A percentile compares a stretch with the other conserved stretches of the same genome.
Evolutionary conservation across 2,329 filamentous ascomycete genomes (phyloP).

Genomic region (Dendrostoma leiphaemia): DNA sequence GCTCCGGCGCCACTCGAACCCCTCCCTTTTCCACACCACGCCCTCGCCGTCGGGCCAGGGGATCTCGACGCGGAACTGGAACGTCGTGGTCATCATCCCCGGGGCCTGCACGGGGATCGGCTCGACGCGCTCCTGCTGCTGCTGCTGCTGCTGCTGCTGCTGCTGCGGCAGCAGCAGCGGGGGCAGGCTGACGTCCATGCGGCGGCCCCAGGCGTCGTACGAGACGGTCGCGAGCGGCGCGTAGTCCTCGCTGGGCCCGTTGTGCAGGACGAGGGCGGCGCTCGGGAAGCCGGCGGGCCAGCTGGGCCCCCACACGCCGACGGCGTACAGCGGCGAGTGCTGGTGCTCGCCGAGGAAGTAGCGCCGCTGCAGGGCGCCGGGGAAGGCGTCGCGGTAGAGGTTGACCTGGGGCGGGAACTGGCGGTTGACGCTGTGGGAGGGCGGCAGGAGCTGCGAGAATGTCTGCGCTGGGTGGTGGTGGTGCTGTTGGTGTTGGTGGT

Average conservation of each 20-base stretch:
- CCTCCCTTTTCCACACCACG: constrained; percentile 26
- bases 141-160: no score
- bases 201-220: constrained; percentile 12
- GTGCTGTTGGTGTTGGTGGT: neutral
- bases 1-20: constrained; percentile 43
- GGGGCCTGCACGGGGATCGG: constrained; percentile 18
- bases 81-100: neutral
- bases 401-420: constrained; percentile 33
- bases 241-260: constrained; percentile 27
- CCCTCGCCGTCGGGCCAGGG: constrained; percentile 19
- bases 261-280: constrained; percentile 34
- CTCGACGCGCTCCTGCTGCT: constrained; percentile 11
- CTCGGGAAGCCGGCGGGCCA: constrained; percentile 22
- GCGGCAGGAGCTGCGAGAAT: constrained; percentile 11
- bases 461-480: constrained; percentile 4
- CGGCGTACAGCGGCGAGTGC: constrained; percentile 31
- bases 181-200: constrained; percentile 29
- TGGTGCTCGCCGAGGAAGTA: constrained; percentile 31
- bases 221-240: constrained; percentile 30
- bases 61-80: constrained; percentile 34
- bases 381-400: constrained; percentile 27
- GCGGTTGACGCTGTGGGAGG: constrained; percentile 12
- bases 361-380: constrained; percentile 6
- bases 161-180: no score
- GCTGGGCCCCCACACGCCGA: constrained; percentile 25